Conservation (phyloP, 2,329 filamentous ascomycete species). For the Onygena corvina region DNA sequence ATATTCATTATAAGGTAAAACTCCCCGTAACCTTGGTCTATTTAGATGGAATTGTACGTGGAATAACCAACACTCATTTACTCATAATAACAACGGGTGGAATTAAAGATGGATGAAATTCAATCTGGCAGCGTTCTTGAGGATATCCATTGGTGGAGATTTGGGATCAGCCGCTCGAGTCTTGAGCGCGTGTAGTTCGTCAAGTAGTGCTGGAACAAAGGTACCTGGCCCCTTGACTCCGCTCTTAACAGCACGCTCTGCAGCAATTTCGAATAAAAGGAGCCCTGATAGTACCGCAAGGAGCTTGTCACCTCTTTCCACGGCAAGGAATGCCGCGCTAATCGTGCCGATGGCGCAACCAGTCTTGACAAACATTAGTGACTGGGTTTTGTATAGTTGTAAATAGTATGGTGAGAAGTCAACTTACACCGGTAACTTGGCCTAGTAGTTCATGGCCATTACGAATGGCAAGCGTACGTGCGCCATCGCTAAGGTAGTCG, state of each 20-base stretch:
- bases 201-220: conserved; percentile 75
- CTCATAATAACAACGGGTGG: too few relatives aligned
- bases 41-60: too few relatives aligned
- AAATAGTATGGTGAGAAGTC: neutral
- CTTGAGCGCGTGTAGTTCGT: conserved; percentile 47
- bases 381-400: too few relatives aligned
- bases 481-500: conserved; percentile 68
- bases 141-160: conserved; percentile 20
- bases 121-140: conserved; percentile 28
- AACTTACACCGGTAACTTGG: conserved; percentile 35
- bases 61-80: too few relatives aligned
- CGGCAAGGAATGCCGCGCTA: conserved; percentile 62
- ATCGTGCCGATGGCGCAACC: conserved; percentile 79
- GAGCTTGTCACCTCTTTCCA: conserved; percentile 52
- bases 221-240: conserved; percentile 66
- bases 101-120: conserved; percentile 23
- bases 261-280: conserved; percentile 65
- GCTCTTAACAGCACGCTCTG: conserved; percentile 50
- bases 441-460: conserved; percentile 59
- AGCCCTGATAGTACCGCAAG: conserved; percentile 60
- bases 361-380: conserved; percentile 42
- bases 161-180: conserved; percentile 12
- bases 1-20: too few relatives aligned
- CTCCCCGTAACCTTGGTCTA: too few relatives aligned
- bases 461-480: conserved; percentile 51